phyloP scores from a whole-genome alignment of 2,329 filamentous ascomycete genomes.

The Sporothrix globosa region DNA sequence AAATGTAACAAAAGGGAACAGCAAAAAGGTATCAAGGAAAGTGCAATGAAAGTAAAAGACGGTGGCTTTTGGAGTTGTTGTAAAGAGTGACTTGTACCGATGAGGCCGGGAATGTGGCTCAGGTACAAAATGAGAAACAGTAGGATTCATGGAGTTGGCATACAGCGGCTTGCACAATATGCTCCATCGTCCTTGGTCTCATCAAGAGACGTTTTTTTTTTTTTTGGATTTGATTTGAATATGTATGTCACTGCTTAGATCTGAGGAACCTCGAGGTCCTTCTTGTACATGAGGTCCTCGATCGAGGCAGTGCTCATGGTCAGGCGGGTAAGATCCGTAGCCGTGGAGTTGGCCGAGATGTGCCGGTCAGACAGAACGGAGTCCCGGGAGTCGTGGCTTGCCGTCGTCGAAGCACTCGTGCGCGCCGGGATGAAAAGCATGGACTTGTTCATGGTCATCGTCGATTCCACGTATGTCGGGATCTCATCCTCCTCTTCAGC shows the following conservation, averaged over 20 bases:
- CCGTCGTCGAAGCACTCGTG: constrained; percentile 60
- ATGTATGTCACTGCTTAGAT: neutral
- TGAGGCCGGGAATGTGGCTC: neutral
- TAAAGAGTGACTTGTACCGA: neutral
- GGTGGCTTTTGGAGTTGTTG: neutral
- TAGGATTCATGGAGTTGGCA: neutral
- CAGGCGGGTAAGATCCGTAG: constrained; percentile 58
- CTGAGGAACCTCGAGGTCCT: constrained; percentile 24
- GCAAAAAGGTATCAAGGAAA: constrained; percentile 26
- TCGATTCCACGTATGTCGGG: constrained; percentile 45
- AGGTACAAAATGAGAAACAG: neutral
- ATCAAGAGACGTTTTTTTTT: neutral
- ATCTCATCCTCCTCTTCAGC: constrained; percentile 43
- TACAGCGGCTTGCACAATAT: neutral
- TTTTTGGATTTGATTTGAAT: neutral
- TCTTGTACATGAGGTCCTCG: constrained; percentile 40
- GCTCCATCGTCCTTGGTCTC: neutral
- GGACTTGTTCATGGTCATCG: constrained; percentile 43
- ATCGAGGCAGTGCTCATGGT: constrained; percentile 57
- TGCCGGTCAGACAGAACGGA: constrained; percentile 57
- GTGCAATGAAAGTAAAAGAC: neutral
- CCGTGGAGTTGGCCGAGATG: constrained; percentile 57
- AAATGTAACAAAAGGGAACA: neutral
- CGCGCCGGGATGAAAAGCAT: constrained; percentile 48
- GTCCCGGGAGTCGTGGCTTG: constrained; percentile 53